Base-by-base conservation (phyloP, 2,329 filamentous ascomycete genomes). In the Podosphaera leucotricha region DNA sequence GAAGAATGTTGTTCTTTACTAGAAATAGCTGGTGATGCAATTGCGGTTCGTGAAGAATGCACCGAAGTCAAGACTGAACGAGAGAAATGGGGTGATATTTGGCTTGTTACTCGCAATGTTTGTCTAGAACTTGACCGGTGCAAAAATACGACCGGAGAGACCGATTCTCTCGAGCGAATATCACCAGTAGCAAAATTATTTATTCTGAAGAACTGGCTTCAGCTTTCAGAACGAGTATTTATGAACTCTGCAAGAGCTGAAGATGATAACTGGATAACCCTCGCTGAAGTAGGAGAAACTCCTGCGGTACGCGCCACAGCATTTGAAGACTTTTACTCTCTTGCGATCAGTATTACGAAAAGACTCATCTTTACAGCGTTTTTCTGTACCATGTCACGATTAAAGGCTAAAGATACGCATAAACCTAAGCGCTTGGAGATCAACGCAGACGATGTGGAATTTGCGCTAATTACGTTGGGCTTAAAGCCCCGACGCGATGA, bases 241-340 rank as follows among this genome's bases (percentile, higher is more conserved):
- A 87, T 92, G 82, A 87, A 86, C 47, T 52, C 62, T 19, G 64
- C 63, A 47, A 67, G 68, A 11, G 57, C 64, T 2, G 61, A 66
- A 11, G 71, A 74, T 44, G 67, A 72, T 45, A 85, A 82, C 55
- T 92, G 81, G 82, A 64, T 62, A 28, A 65, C 64, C 35, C 53
- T 80, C 6, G 66, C 68, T 18, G 66, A 69, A n/a, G 38, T 43
- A 22, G 57, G 58, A 43, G 66, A 71, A 45, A 64, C 64, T 2
- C 85, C 85, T 0, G 73, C 78, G 0, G 71, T 93, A 19, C 75
- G 79, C 51, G 71, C 75, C 6, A 85, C 81, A 1, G 75, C 80
- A 0, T 67, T 92, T n/a, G 67, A 72, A 4, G 82, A 90, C 52
- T 77, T 93, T 38, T 68, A 85, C 53, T 70, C 71, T 7, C 59